These are phyloP conservation scores for Malassezia psittaci DNA, from an alignment of 1,284 basidiomycete genomes.

Conservation along the genomic window DNA sequence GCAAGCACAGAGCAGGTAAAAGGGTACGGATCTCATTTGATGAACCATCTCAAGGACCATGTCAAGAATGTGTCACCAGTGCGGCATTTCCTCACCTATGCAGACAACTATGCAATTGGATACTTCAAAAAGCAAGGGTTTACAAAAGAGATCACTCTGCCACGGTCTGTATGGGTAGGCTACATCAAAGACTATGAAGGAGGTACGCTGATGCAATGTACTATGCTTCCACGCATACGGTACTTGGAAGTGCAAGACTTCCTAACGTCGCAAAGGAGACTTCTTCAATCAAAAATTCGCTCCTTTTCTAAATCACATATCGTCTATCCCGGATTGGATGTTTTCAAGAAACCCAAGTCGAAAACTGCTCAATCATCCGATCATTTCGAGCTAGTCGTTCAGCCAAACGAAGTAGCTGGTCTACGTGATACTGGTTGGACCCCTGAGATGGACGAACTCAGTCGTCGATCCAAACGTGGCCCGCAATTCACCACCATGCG, in stretches of 20 bases:
- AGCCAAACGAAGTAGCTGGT: slow-evolving; percentile 35
- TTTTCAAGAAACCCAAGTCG: slow-evolving; percentile 58
- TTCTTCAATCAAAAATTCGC: slow-evolving; percentile 66
- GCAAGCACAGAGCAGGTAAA: slow-evolving; percentile 94
- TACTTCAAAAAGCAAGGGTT: slow-evolving; percentile 96
- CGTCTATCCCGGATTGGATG: slow-evolving; percentile 68
- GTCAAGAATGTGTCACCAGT: slow-evolving; percentile 69
- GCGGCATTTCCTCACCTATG: slow-evolving; percentile 93
- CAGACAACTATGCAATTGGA: slow-evolving; percentile 96
- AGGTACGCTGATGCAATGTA: slow-evolving; percentile 98
- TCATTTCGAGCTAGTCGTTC: slow-evolving; percentile 24
- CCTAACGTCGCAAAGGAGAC: slow-evolving; percentile 70
- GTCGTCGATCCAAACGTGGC: slow-evolving; percentile 54
- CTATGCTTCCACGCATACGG: slow-evolving; percentile 78
- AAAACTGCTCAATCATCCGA: neutral
- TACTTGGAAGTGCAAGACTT: slow-evolving; percentile 75
- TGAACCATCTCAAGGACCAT: slow-evolving; percentile 97
- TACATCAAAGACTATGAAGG: slow-evolving; percentile 99
- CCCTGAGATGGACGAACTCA: slow-evolving; percentile 69
- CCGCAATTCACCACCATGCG: slow-evolving; percentile 63
- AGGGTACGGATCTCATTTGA: slow-evolving; percentile 95
- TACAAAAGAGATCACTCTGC: slow-evolving; percentile 87
- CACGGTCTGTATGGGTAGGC: slow-evolving; percentile 85
- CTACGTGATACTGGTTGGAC: slow-evolving; percentile 78
- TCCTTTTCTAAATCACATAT: slow-evolving; percentile 77